Evolutionary conservation across 2,329 filamentous ascomycete genomes (phyloP).

Genomic region (Coniella vitis): DNA sequence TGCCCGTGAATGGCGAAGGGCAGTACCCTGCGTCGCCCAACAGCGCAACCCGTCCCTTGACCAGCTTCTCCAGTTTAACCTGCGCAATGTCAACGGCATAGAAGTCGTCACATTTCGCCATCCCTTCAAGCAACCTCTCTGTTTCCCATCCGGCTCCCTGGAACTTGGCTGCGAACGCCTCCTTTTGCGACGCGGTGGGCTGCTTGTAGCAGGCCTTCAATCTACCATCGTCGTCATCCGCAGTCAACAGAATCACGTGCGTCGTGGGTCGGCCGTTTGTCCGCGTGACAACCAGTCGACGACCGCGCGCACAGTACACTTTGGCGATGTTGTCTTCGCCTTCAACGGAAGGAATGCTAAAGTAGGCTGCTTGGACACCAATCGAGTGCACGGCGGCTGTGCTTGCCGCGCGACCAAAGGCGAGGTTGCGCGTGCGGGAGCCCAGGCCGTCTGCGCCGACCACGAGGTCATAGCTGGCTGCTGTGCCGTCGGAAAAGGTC

Average conservation of each 20-base stretch:
- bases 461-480: slow-evolving; percentile 41
- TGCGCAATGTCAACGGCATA: slow-evolving; percentile 38
- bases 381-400: slow-evolving; percentile 22
- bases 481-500: slow-evolving; percentile 35
- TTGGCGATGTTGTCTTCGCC: not conserved
- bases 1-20: slow-evolving; percentile 41
- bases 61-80: slow-evolving; percentile 38
- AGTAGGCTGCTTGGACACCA: slow-evolving; percentile 21
- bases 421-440: slow-evolving; percentile 39
- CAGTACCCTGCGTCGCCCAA: slow-evolving; percentile 49
- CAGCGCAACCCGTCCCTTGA: slow-evolving; percentile 38
- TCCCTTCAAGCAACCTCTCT: slow-evolving; percentile 32
- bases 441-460: slow-evolving; percentile 50
- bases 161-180: slow-evolving; percentile 2
- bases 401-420: slow-evolving; percentile 24
- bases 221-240: not conserved
- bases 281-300: slow-evolving; percentile 31
- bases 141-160: slow-evolving; percentile 36
- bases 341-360: not conserved
- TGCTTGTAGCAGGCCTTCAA: not conserved
- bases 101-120: slow-evolving; percentile 34
- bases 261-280: slow-evolving; percentile 29
- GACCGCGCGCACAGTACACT: slow-evolving; percentile 21
- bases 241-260: slow-evolving; percentile 5
- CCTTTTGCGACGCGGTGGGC: slow-evolving; percentile 7